Conservation (phyloP, 2,329 filamentous ascomycete species). For the Monosporascus sp. region DNA sequence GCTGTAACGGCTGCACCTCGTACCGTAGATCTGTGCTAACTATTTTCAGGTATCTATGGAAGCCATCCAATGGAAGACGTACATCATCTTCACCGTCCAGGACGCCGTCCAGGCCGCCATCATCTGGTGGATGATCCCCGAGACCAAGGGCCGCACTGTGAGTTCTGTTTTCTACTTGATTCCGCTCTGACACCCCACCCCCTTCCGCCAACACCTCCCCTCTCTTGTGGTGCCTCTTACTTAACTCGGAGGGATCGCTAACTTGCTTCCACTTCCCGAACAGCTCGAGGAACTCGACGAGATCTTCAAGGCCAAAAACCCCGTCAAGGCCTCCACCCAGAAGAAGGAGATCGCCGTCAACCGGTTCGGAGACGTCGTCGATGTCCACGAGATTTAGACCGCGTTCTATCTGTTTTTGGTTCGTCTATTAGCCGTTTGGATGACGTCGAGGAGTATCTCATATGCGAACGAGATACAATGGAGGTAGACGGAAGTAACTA, state of each 20-base stretch:
- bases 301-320: conserved; percentile 34
- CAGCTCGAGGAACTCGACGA: conserved; percentile 42
- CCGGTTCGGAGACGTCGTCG: conserved; percentile 2
- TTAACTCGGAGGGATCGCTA: too few species aligned
- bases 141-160: conserved; percentile 39
- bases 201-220: too few species aligned
- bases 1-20: too few species aligned
- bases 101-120: conserved; percentile 32
- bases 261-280: too few species aligned
- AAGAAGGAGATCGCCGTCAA: conserved; percentile 29
- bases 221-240: too few species aligned
- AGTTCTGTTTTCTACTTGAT: background rate
- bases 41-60: conserved; percentile 24
- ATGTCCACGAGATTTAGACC: background rate
- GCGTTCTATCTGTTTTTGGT: too few species aligned
- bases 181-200: too few species aligned
- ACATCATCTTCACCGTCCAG: conserved; percentile 42
- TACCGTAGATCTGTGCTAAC: too few species aligned
- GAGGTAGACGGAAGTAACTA: too few species aligned
- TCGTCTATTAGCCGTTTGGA: too few species aligned
- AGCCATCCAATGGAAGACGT: conserved; percentile 44
- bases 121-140: conserved; percentile 43
- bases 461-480: too few species aligned
- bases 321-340: conserved; percentile 33
- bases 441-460: too few species aligned